Conservation (phyloP, 2,329 filamentous ascomycete genomes). For the Pestalotiopsis sp. region DNA sequence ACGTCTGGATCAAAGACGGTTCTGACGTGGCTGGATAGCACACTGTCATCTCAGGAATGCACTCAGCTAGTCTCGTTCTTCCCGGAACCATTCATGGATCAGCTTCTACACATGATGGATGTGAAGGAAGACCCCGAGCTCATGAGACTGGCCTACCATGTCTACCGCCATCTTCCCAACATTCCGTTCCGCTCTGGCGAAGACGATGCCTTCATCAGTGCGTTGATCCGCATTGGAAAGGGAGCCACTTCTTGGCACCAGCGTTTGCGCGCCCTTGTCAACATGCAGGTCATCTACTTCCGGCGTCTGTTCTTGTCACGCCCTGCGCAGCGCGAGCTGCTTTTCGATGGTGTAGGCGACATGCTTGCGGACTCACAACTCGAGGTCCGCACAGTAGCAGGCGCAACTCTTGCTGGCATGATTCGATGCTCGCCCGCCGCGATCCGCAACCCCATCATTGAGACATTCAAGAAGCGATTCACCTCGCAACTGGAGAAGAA, state of each 20-base stretch:
- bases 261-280: slow-evolving; percentile 89
- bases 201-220: slow-evolving; percentile 80
- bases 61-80: slow-evolving; percentile 91
- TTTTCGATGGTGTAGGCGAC: slow-evolving; percentile 91
- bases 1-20: slow-evolving; percentile 97
- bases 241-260: slow-evolving; percentile 92
- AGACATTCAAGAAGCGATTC: slow-evolving; percentile 77
- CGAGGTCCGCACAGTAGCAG: slow-evolving; percentile 92
- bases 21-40: slow-evolving; percentile 90
- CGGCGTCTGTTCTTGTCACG: slow-evolving; percentile 88
- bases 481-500: slow-evolving; percentile 77
- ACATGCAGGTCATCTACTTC: slow-evolving; percentile 99
- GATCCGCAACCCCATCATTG: slow-evolving; percentile 78
- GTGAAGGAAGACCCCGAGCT: slow-evolving; percentile 98
- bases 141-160: slow-evolving; percentile 91
- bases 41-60: slow-evolving; percentile 89
- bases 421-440: slow-evolving; percentile 87
- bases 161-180: slow-evolving; percentile 95
- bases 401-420: slow-evolving; percentile 93
- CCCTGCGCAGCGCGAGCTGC: slow-evolving; percentile 70
- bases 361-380: slow-evolving; percentile 93
- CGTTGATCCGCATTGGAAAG: slow-evolving; percentile 85
- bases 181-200: slow-evolving; percentile 89
- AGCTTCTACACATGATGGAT: slow-evolving; percentile 99
- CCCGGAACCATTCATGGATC: slow-evolving; percentile 83